Evolutionary conservation across 2,329 filamentous ascomycete genomes (phyloP), one percentile per base, ranked within the genome.

Genomic region (Colletotrichum horii): DNA sequence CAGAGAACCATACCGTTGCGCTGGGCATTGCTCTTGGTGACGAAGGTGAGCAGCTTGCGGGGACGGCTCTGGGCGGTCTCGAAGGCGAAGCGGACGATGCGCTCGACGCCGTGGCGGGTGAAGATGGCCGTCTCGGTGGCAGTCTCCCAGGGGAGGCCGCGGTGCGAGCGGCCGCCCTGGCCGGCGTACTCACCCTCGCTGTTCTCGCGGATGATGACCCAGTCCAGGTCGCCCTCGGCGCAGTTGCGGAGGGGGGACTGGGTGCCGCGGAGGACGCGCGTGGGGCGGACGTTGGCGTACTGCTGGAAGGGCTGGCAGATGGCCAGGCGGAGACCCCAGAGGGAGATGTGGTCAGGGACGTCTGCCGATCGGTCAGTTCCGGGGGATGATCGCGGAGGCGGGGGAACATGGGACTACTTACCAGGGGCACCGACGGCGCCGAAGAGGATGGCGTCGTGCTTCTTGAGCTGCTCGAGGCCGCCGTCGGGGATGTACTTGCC

Each of bases 1-100:
- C 92, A 93, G 77, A 93, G 87, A 1, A 93, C 92, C 91, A 94
- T 92, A 0, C 91, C 92, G 78, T 93, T 92, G 3, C 92, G 85
- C 83, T 93, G 91, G 0, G 91, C 91, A 80, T 93, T 93, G 71
- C 89, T 91, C 84, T 93, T 93, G 2, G 91, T 93, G 22, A 93
- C 92, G 3, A 93, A 87, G 0, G 91, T 93, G 28, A 93, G 80
- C 24, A 88, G 84, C 83, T 92, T 93, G 73, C 87, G 86, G 1
- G 89, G 88, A n/a, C 92, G 84, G 70, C 84, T 74, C 67, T 70
- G 80, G 2, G 88, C 92, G 24, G 84, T 89, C 82, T 92, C 89
- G 78, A 92, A 93, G 0, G 91, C 92, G 77, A 93, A 93, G 2
- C 91, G 87, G 80, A 93, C 89, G 43, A 93, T 86, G 8, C 92